Evolutionary conservation across 2,329 filamentous ascomycete species (phyloP).

Genomic region (Stachybotrys chlorohalonatus): DNA sequence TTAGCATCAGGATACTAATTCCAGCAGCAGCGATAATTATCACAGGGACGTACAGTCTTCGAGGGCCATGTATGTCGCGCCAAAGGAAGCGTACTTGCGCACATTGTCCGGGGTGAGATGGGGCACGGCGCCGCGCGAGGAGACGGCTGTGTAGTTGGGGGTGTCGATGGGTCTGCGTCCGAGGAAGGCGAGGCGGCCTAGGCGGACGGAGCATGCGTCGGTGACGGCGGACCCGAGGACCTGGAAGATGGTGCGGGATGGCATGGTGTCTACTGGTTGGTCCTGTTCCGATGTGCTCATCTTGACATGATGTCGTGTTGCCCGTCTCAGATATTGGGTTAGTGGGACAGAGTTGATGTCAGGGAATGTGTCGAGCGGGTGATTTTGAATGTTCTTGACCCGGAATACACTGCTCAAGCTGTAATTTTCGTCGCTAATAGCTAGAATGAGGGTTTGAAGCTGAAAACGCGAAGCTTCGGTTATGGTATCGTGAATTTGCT

Average conservation of each 20-base stretch:
- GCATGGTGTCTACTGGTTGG: slow-evolving; percentile 11
- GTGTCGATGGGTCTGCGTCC: slow-evolving; percentile 63
- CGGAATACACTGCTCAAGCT: too few species aligned
- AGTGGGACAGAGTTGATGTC: too few species aligned
- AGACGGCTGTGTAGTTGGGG: slow-evolving; percentile 70
- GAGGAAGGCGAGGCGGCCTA: slow-evolving; percentile 57
- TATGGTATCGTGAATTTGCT: not conserved
- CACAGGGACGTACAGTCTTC: slow-evolving; percentile 71
- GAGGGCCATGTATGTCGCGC: slow-evolving; percentile 69
- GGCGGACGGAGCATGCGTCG: slow-evolving; percentile 43
- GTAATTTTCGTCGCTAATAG: too few species aligned
- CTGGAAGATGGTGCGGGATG: slow-evolving; percentile 29
- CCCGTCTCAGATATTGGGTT: too few species aligned
- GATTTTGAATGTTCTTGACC: too few species aligned
- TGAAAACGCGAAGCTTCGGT: not conserved
- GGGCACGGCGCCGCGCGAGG: slow-evolving; percentile 76
- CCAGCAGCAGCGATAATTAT: not conserved
- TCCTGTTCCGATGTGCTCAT: slow-evolving; percentile 16
- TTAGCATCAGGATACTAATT: slow-evolving; percentile 2
- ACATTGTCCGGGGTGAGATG: slow-evolving; percentile 85
- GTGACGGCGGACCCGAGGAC: slow-evolving; percentile 31
- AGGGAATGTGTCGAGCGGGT: too few species aligned
- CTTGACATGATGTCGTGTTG: slow-evolving; percentile 9
- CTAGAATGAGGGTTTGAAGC: not conserved
- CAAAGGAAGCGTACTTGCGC: slow-evolving; percentile 52